phyloP scores from a whole-genome alignment of 495 filamentous ascomycete genomes.

The Neurospora sp. region DNA sequence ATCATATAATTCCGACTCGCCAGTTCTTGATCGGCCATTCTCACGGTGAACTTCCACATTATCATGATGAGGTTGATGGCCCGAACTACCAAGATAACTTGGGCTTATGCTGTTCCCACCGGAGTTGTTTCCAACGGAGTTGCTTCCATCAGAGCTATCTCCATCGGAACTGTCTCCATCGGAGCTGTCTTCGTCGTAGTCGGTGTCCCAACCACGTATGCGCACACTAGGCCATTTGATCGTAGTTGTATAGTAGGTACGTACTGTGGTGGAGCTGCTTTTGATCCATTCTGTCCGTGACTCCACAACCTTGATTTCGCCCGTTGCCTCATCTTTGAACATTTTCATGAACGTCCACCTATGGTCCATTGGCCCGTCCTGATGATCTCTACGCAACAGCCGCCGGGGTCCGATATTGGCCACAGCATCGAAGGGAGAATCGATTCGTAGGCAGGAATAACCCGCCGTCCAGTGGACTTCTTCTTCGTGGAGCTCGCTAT shows the following conservation, averaged over 20 bases:
- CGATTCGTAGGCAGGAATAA: constrained; percentile 57
- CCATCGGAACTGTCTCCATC: not conserved
- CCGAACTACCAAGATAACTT: not conserved
- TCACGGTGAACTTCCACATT: not conserved
- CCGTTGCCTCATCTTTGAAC: constrained; percentile 51
- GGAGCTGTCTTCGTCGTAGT: too few species aligned
- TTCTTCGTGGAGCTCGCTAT: constrained; percentile 51
- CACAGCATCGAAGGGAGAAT: constrained; percentile 8
- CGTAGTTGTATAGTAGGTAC: constrained; percentile 58
- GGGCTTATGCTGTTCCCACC: not conserved
- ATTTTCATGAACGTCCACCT: constrained; percentile 62
- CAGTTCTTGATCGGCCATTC: not conserved
- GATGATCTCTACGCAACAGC: constrained; percentile 58
- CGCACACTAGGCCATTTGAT: constrained; percentile 24
- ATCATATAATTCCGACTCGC: constrained; percentile 1
- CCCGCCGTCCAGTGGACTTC: constrained; percentile 61
- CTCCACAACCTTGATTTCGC: constrained; percentile 54
- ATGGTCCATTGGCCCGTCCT: constrained; percentile 68
- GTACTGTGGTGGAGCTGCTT: constrained; percentile 47
- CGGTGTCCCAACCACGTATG: too few species aligned
- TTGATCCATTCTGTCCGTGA: constrained; percentile 60
- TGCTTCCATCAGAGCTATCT: too few species aligned
- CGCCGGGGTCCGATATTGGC: constrained; percentile 26
- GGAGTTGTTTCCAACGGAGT: not conserved
- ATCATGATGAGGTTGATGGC: not conserved